Evolutionary conservation across 208 protist genomes (phyloP).

Genomic region (Endotrypanum monterogeii): DNA sequence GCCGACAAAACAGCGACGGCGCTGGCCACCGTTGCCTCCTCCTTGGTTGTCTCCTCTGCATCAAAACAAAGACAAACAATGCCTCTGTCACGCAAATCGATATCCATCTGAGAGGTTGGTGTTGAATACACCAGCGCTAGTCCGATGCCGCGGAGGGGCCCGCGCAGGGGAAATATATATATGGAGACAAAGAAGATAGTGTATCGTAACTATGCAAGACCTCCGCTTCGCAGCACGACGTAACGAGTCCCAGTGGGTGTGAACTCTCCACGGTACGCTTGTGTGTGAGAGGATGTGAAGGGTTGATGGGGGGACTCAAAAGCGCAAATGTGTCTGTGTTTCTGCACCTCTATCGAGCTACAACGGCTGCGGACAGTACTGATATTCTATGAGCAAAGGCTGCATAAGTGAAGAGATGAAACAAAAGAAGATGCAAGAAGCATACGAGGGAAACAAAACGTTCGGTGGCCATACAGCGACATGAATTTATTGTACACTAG

Average conservation of each 20-base stretch:
- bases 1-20: conserved; percentile 43
- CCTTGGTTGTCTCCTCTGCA: conserved; percentile 24
- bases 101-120: conserved; percentile 48
- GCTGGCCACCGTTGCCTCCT: conserved; percentile 61
- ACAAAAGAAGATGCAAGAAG: not conserved
- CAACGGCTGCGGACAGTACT: not conserved
- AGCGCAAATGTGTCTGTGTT: not conserved
- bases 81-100: conserved; percentile 65
- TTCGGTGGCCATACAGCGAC: not conserved
- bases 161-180: conserved; percentile 1
- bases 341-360: not conserved
- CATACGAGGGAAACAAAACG: not conserved
- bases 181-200: not conserved
- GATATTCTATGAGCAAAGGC: not conserved
- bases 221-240: not conserved
- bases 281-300: not conserved
- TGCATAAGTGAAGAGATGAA: not conserved
- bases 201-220: not conserved
- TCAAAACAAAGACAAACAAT: conserved; percentile 79
- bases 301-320: not conserved
- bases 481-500: not conserved
- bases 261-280: not conserved
- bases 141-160: no score
- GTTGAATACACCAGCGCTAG: not conserved
- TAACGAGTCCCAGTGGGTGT: not conserved